Evolutionary conservation across 169 alveolate genomes (phyloP).

Genomic region (Plasmodium knowlesi): DNA sequence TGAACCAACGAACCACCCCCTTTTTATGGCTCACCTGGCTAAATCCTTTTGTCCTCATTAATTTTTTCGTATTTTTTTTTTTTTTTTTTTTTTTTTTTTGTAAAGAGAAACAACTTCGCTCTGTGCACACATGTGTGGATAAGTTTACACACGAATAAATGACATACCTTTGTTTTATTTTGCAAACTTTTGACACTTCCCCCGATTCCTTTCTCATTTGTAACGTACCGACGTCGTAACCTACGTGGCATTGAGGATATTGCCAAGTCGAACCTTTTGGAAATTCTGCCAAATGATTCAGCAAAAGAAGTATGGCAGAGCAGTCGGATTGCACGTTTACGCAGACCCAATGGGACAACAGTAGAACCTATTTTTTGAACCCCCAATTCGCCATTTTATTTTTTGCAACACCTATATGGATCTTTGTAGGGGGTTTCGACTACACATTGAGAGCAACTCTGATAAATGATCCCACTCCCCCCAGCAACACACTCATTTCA

Average conservation of each 20-base stretch:
- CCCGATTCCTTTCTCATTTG: background rate
- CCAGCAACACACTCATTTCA: background rate
- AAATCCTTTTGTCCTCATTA: background rate
- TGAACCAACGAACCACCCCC: background rate
- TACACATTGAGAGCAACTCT: background rate
- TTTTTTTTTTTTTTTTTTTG: background rate
- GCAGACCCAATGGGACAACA: background rate
- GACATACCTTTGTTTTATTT: background rate
- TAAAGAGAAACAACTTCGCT: background rate
- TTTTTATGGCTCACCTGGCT: background rate
- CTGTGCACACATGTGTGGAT: background rate
- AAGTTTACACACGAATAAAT: background rate
- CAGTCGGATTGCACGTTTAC: background rate
- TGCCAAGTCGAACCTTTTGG: background rate
- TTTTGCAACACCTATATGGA: background rate
- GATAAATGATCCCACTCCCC: background rate
- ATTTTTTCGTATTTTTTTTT: background rate
- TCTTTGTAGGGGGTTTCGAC: background rate
- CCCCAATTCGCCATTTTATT: background rate
- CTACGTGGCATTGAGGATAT: background rate
- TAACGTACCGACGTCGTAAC: background rate
- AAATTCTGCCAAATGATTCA: no score
- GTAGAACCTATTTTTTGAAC: background rate
- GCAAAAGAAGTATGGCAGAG: background rate
- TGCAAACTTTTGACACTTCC: background rate